Percentiles rank a stretch among this genome's conserved stretches.
phyloP scores from a whole-genome alignment of 2,329 filamentous ascomycete species.

The Onygena corvina region DNA sequence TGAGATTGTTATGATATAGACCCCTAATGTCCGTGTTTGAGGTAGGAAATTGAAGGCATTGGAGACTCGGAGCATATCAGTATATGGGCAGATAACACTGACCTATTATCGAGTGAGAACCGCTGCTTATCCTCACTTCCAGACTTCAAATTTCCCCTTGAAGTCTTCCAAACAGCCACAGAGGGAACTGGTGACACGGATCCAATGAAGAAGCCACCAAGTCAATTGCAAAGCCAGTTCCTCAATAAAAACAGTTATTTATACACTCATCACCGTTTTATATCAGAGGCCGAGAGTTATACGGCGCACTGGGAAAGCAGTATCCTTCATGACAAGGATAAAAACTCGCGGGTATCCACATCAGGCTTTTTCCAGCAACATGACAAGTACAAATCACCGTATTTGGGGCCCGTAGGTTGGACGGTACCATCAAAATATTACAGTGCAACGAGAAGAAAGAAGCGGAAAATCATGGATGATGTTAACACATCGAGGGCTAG shows the following conservation, averaged over 20 bases:
- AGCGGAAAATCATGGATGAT: not conserved
- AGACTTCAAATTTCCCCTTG: not conserved
- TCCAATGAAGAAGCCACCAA: not conserved
- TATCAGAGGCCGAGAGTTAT: constrained; percentile 6
- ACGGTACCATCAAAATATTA: constrained; percentile 10
- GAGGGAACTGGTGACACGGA: not conserved
- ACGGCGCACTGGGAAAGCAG: constrained; percentile 5
- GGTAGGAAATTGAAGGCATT: not conserved
- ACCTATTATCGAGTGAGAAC: not conserved
- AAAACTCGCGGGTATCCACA: constrained; percentile 1
- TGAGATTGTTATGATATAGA: not conserved
- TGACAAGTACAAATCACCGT: constrained; percentile 9
- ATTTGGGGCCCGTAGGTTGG: constrained; percentile 15
- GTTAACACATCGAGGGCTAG: not conserved
- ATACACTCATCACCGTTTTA: constrained; percentile 1
- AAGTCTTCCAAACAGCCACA: not conserved
- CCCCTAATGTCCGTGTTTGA: not conserved
- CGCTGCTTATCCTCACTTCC: not conserved
- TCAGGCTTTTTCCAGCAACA: not conserved
- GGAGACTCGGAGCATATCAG: not conserved
- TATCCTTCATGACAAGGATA: constrained; percentile 6
- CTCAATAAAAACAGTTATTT: not conserved
- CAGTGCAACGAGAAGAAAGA: not conserved
- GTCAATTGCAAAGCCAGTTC: not conserved
- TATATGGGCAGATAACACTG: not conserved